These are phyloP conservation scores for Botrytis cinerea DNA, from an alignment of 2,329 filamentous ascomycete species.

Conservation along the genomic window DNA sequence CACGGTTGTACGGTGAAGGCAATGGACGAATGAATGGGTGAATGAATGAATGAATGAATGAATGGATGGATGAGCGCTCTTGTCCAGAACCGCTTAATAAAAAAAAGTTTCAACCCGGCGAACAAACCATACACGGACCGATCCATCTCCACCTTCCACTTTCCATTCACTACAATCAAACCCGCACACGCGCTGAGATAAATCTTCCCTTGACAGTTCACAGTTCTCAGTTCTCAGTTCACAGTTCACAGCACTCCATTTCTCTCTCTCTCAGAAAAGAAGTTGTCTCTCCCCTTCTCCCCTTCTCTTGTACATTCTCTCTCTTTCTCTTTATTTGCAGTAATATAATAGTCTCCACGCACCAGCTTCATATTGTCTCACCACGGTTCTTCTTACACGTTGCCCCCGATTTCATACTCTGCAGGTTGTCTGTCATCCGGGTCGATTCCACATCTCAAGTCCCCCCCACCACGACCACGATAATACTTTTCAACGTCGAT, in stretches of 20 bases:
- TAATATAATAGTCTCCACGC: constrained; percentile 14
- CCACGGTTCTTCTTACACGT: constrained; percentile 16
- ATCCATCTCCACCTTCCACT: constrained; percentile 9
- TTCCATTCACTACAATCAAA: constrained; percentile 1
- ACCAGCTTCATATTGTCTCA: constrained; percentile 11
- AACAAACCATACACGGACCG: constrained; percentile 4
- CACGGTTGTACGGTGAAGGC: background rate
- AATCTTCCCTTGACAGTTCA: background rate
- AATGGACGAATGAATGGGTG: too few species aligned
- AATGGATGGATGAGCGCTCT: background rate
- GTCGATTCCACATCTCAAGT: constrained; percentile 16
- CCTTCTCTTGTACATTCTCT: constrained; percentile 16
- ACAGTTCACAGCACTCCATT: background rate
- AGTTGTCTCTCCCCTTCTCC: background rate
- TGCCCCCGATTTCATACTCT: constrained; percentile 16
- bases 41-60: background rate
- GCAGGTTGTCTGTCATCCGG: constrained; percentile 10
- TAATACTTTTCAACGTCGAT: constrained; percentile 17
- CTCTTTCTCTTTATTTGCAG: background rate
- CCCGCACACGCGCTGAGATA: constrained; percentile 17
- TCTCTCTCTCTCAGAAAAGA: background rate
- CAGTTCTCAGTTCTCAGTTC: background rate
- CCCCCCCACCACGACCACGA: constrained; percentile 24
- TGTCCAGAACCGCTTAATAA: background rate
- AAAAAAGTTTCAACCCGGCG: background rate